Evolutionary conservation across 441 rosid genomes (phyloP), one percentile per base, ranked within the genome.

Genomic region (Manihot esculenta): DNA sequence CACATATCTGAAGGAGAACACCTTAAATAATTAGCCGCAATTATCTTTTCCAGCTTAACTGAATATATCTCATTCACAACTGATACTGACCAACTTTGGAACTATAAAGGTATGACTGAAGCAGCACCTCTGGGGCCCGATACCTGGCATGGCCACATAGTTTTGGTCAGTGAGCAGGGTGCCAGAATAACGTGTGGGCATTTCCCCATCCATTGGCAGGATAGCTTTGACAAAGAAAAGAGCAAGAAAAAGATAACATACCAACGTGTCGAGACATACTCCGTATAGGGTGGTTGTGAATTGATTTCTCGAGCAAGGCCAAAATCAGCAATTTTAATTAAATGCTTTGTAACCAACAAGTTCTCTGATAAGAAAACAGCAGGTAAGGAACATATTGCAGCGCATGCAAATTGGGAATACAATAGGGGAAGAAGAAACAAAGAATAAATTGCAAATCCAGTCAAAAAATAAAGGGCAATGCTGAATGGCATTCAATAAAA

Each of bases 221-320:
- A 49, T 10, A 41, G 9, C 11, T 45, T 54, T 30, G 10, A 21
- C 15, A n/a, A 11, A 8, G 13, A 44, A 13, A 56, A 41, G 4
- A 54, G 35, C 62, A 4, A 8, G 10, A 58, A 74, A 21, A 70
- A 38, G 35, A 35, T 49, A 62, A 80, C 96, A 60, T 83, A 95
- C 96, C 98, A 95, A 66, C 99, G 92, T 12, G 98, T 95, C 9
- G 99, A 91, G 72, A 95, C 99, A 73, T 94, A 94, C 69, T 87
- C 94, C 0, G 98, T 94, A 55, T 82, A 94, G 4, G 99, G 99
- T 33, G 99, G 97, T 57, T 81, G 87, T 1, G 98, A 91, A 78
- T 78, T 75, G 23, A 93, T 82, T 80, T 95, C 97, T 50, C 98
- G 87, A 53, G 94, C 99, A 74, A 95, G 89, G 66, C 99, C 99